Evolutionary conservation across 495 filamentous ascomycete species (phyloP), one percentile per base, ranked within the genome.

Genomic region (Trichocladium uniseriatum): DNA sequence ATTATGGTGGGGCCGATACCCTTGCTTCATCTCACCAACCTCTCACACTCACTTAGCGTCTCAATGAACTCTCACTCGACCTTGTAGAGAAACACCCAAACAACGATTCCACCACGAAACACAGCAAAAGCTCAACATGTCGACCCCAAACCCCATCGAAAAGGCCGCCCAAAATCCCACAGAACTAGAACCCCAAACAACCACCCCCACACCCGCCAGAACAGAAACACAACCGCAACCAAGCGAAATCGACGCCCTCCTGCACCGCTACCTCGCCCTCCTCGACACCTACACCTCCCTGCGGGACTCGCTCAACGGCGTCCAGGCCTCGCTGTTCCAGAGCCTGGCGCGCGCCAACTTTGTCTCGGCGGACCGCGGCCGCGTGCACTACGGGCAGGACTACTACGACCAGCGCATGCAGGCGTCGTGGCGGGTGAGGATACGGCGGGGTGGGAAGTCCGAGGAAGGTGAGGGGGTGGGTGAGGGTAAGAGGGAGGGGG

Each of bases 371-470:
- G 70, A 78, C 10, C 81, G 81, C 9, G 59, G 78, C 43, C 68
- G 53, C n/a, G n/a, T n/a, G 76, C 16, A 31, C 40, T 87, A 82
- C 62, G 83, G 82, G 19, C 69, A 69, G 42, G 82, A 86, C 50
- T 76, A 77, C 60, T 89, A 84, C 59, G 83, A 87, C 63, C 77
- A 76, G 52, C 71, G 83, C 43, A 87, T 87, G 83, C 79, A 82
- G 51, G 81, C 84, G 1, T 56, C 63, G 38, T 69, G 71, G 59
- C 63, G 53, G 50, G 37, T 75, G 10, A 28, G 16, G 2, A 51
- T 70, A 15, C 15, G 34, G 8, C 31, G 14, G 31, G 39, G 37
- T 19, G 31, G 39, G 36, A 43, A 21, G 2, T 7, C 6, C 2
- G 13, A 22, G 34, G 13, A 18, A n/a, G 40, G 11, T 15, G 24